phyloP scores from a whole-genome alignment of 331 rosid species.

The Dryas integrifolia region DNA sequence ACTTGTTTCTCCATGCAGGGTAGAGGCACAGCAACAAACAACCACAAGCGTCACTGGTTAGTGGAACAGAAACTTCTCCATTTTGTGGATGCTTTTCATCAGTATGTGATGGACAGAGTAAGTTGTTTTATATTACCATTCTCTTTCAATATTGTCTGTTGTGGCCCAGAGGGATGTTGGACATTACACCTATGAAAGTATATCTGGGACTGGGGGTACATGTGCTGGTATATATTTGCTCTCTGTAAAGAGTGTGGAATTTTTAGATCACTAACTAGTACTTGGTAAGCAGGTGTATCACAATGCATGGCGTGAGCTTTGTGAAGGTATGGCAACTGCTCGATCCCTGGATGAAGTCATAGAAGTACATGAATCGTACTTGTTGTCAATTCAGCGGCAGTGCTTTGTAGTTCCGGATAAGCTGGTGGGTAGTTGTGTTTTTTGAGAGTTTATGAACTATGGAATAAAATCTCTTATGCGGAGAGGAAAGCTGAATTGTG shows the following conservation, averaged over 20 bases:
- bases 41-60: slow-evolving; percentile 78
- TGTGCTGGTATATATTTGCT: slow-evolving; percentile 7
- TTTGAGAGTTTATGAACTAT: not conserved
- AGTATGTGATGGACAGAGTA: slow-evolving; percentile 97
- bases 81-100: slow-evolving; percentile 98
- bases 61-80: slow-evolving; percentile 98
- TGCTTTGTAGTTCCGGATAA: slow-evolving; percentile 98
- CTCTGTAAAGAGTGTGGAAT: slow-evolving; percentile 21
- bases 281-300: slow-evolving; percentile 79
- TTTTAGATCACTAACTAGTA: slow-evolving; percentile 33
- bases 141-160: no score
- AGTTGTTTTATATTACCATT: slow-evolving; percentile 13
- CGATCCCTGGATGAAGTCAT: slow-evolving; percentile 91
- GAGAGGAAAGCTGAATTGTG: slow-evolving; percentile 30
- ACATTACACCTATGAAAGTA: not conserved
- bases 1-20: slow-evolving; percentile 55
- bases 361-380: slow-evolving; percentile 86
- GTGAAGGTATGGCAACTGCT: slow-evolving; percentile 81
- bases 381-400: slow-evolving; percentile 87
- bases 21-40: slow-evolving; percentile 51
- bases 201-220: no score
- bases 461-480: slow-evolving; percentile 17
- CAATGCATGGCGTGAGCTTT: slow-evolving; percentile 97
- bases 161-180: not conserved
- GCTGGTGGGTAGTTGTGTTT: slow-evolving; percentile 54